phyloP scores from a whole-genome alignment of 2,329 filamentous ascomycete species.

The Chaetomium sp. region DNA sequence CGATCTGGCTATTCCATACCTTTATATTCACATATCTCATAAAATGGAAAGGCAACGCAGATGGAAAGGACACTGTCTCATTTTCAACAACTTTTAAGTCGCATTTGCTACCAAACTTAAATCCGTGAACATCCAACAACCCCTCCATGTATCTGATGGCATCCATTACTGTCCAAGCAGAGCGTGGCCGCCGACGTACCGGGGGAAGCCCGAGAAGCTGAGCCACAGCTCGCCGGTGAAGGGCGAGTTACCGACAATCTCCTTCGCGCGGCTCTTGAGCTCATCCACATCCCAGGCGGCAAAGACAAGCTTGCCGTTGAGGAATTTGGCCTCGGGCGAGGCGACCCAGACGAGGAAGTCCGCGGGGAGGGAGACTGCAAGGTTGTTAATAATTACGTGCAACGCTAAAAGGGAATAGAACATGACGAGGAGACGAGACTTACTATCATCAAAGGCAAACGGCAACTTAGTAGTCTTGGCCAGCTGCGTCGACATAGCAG shows the following conservation, averaged over 20 bases:
- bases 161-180: neutral
- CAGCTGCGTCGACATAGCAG: constrained; percentile 12
- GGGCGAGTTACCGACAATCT: constrained; percentile 5
- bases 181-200: constrained; percentile 9
- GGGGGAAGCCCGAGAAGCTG: constrained; percentile 7
- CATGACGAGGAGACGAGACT: neutral
- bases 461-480: constrained; percentile 5
- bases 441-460: constrained; percentile 13
- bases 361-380: constrained; percentile 8
- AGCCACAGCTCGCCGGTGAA: constrained; percentile 9
- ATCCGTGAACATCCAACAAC: no score
- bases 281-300: constrained; percentile 49
- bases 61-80: no score
- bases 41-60: no score
- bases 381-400: no score
- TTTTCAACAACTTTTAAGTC: no score
- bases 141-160: no score
- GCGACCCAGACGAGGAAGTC: constrained; percentile 14
- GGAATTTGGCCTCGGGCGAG: constrained; percentile 15
- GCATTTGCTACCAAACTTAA: no score
- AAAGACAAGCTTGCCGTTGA: constrained; percentile 38
- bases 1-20: no score
- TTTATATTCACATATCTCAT: no score
- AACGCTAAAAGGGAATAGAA: neutral
- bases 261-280: constrained; percentile 29